Base-by-base conservation (phyloP, 495 filamentous ascomycete species). In the Talaromyces liani region DNA sequence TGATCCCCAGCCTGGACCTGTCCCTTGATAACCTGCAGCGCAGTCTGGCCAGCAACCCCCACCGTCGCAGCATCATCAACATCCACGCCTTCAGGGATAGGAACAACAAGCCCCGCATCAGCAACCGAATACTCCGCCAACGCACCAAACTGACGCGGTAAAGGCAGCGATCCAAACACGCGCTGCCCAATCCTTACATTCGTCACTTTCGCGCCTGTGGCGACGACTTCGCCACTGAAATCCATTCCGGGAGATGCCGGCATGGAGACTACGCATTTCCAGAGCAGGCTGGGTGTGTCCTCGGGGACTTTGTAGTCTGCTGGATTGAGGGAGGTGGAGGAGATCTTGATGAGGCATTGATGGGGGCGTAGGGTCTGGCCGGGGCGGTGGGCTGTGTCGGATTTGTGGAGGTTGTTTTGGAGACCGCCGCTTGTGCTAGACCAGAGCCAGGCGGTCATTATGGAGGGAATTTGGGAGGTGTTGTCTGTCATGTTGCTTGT, bases 291-390 rank as follows among this genome's bases (percentile, higher is more conserved):
- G 55, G 86, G 63, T 14, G 36, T 41, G 36, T 27, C 41, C 65
- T 89, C 85, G 18, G 85, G 79, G 18, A 84, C 65, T 71, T 91
- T 91, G 83, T 85, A 86, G 79, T 92, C 89, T 31, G 84, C 83
- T 2, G 89, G 88, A 73, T 92, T 92, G 58, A 91, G 71, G 16
- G 81, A 71, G 10, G 76, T 74, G 58, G 78, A 71, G 58, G 84
- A 67, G 6, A 90, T 82, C 57, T 82, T 72, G 53, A 91, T 72
- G 25, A 91, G 82, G 31, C 85, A 62, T 63, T 85, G 72, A 63
- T 80, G 70, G 16, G 72, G 65, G 39, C 65, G 70, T 2, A 75
- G 68, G 10, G 68, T 59, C 1, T 70, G 70, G 1, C 80, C 74
- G 4, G 82, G 78, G 27, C 82, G 66, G 3, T 77, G 61, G 31